Conservation (phyloP, 768 basidiomycete species). For the Rhodotorula paludigena region DNA sequence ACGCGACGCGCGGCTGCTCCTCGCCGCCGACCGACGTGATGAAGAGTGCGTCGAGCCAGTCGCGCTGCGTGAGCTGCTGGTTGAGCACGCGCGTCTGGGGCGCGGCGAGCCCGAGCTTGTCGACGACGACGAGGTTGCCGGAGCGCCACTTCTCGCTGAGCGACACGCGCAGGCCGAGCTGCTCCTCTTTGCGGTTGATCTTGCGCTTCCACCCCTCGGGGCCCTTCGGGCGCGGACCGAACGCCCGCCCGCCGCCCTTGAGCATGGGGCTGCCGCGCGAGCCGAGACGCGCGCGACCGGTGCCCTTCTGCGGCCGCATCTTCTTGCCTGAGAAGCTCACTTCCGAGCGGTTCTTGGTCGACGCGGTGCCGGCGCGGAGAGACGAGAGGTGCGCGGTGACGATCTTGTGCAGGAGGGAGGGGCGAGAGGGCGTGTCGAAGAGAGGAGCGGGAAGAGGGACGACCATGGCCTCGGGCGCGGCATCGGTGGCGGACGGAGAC, state of each 20-base stretch:
- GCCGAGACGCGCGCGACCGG: slow-evolving; percentile 81
- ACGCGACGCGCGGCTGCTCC: slow-evolving; percentile 33
- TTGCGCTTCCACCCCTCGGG: slow-evolving; percentile 80
- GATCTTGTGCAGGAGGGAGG: slow-evolving; percentile 88
- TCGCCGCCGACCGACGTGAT: slow-evolving; percentile 51
- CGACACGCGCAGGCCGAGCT: slow-evolving; percentile 88
- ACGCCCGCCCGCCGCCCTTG: slow-evolving; percentile 85
- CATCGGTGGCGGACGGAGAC: slow-evolving; percentile 2
- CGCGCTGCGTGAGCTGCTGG: slow-evolving; percentile 60
- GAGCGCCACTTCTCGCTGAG: slow-evolving; percentile 76
- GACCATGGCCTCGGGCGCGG: slow-evolving; percentile 28
- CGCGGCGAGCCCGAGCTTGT: slow-evolving; percentile 64
- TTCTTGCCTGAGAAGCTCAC: slow-evolving; percentile 85
- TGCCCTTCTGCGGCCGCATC: slow-evolving; percentile 85
- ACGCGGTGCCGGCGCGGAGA: slow-evolving; percentile 84
- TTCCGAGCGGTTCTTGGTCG: slow-evolving; percentile 84
- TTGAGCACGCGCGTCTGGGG: slow-evolving; percentile 66
- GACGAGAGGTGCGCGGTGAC: slow-evolving; percentile 80
- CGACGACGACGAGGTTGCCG: slow-evolving; percentile 67
- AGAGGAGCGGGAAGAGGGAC: slow-evolving; percentile 54
- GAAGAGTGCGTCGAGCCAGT: slow-evolving; percentile 70
- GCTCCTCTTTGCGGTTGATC: slow-evolving; percentile 83
- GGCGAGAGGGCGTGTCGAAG: slow-evolving; percentile 80
- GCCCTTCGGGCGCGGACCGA: slow-evolving; percentile 69
- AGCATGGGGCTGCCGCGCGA: slow-evolving; percentile 81